Percentiles rank a stretch among this genome's conserved stretches.
Conservation (phyloP, 2,329 filamentous ascomycete species). For the Aschersonia sp. region DNA sequence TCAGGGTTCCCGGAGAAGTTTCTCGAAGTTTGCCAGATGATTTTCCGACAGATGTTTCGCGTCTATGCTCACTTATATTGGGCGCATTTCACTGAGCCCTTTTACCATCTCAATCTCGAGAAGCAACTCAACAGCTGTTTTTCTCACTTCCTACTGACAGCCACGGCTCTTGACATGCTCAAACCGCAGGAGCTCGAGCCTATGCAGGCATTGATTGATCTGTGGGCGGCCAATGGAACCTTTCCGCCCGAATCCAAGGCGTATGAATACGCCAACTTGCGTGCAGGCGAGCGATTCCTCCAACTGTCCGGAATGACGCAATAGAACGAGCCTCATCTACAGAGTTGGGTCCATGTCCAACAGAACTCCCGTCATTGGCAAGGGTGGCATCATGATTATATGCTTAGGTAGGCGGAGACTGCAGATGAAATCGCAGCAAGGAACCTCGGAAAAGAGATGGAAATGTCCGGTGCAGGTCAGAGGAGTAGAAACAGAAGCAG, state of each 20-base stretch:
- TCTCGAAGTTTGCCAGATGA: slow-evolving; percentile 76
- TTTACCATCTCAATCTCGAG: slow-evolving; percentile 69
- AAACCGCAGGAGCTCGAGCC: slow-evolving; percentile 84
- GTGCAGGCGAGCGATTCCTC: slow-evolving; percentile 43
- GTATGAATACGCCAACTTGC: slow-evolving; percentile 48
- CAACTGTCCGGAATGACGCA: slow-evolving; percentile 25
- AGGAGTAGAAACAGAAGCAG: background rate
- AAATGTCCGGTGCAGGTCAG: background rate
- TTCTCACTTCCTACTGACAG: slow-evolving; percentile 69
- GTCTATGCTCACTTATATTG: slow-evolving; percentile 98
- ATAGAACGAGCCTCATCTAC: slow-evolving; percentile 5
- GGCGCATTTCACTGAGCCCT: slow-evolving; percentile 77
- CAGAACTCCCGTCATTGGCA: too few relatives aligned
- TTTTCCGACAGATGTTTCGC: slow-evolving; percentile 97
- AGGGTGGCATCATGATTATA: too few relatives aligned
- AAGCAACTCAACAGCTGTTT: slow-evolving; percentile 81
- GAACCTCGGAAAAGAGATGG: background rate
- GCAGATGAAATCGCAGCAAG: too few relatives aligned
- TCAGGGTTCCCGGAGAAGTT: slow-evolving; percentile 89
- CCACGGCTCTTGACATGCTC: slow-evolving; percentile 69
- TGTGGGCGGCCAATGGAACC: slow-evolving; percentile 80
- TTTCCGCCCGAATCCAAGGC: slow-evolving; percentile 64
- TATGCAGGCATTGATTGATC: slow-evolving; percentile 85
- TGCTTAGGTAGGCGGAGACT: too few relatives aligned
- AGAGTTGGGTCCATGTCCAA: too few relatives aligned